phyloP scores from a whole-genome alignment of 805 yeast genomes.

The Pichia kluyveri region DNA sequence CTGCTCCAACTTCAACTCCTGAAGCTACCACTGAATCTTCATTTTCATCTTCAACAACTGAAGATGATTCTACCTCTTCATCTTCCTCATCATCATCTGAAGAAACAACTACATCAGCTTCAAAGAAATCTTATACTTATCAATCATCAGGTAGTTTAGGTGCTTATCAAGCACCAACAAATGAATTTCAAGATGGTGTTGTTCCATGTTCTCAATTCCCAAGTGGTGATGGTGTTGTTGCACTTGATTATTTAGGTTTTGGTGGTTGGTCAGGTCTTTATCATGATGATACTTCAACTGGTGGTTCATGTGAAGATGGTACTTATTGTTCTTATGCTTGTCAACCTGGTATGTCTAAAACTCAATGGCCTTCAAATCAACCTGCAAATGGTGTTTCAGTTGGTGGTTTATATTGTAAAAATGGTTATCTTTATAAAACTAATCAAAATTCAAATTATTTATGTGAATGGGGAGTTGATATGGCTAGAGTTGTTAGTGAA shows the following conservation, averaged over 20 bases:
- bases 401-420: slow-evolving; percentile 85
- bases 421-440: slow-evolving; percentile 77
- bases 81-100: slow-evolving; percentile 26
- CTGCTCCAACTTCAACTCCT: slow-evolving; percentile 23
- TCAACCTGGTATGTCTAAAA: slow-evolving; percentile 97
- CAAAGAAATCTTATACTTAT: slow-evolving; percentile 28
- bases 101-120: slow-evolving; percentile 17
- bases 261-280: slow-evolving; percentile 65
- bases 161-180: slow-evolving; percentile 47
- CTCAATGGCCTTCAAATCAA: slow-evolving; percentile 91
- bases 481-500: slow-evolving; percentile 62
- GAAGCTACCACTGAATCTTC: slow-evolving; percentile 15
- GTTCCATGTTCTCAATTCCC: slow-evolving; percentile 64
- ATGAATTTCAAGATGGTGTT: slow-evolving; percentile 63
- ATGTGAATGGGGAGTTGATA: slow-evolving; percentile 79
- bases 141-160: slow-evolving; percentile 49
- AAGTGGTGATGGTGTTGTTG: slow-evolving; percentile 73
- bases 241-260: slow-evolving; percentile 60
- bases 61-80: slow-evolving; percentile 22
- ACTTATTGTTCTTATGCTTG: slow-evolving; percentile 96
- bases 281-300: slow-evolving; percentile 33
- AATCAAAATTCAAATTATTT: slow-evolving; percentile 58
- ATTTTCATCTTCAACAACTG: slow-evolving; percentile 17
- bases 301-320: slow-evolving; percentile 73
- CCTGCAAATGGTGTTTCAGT: slow-evolving; percentile 85